Conservation (phyloP, 495 filamentous ascomycete species). For the Tetracladium marchalianum region DNA sequence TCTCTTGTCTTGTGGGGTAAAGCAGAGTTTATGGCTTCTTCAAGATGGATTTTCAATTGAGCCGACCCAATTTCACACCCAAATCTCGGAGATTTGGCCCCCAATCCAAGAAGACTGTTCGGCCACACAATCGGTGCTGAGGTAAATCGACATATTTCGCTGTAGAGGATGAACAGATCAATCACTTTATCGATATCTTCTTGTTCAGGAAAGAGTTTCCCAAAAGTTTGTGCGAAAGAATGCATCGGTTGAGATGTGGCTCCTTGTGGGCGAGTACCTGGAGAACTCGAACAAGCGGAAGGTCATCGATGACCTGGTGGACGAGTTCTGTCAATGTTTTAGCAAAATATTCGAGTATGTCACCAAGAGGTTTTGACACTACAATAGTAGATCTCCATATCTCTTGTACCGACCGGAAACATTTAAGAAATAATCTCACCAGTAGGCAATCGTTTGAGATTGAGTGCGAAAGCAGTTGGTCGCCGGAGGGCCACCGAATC, state of each 20-base stretch:
- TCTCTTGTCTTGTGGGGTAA: too few relatives aligned
- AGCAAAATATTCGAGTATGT: too few relatives aligned
- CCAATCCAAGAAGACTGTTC: background rate
- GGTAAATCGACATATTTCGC: slow-evolving; percentile 1
- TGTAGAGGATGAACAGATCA: slow-evolving; percentile 4
- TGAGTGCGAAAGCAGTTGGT: too few relatives aligned
- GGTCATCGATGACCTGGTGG: slow-evolving; percentile 4
- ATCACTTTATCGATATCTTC: background rate
- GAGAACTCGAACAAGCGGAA: slow-evolving; percentile 1
- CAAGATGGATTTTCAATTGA: background rate
- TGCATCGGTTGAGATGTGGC: slow-evolving; percentile 1
- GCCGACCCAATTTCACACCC: background rate
- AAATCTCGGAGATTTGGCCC: too few relatives aligned
- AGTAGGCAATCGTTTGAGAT: too few relatives aligned
- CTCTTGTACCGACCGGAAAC: too few relatives aligned
- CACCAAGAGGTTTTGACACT: too few relatives aligned
- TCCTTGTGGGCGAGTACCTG: slow-evolving; percentile 4
- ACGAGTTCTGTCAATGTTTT: background rate
- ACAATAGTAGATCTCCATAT: too few relatives aligned
- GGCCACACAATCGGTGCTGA: background rate
- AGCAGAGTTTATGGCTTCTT: background rate
- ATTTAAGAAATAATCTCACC: too few relatives aligned
- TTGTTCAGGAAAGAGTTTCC: background rate
- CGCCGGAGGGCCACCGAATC: too few relatives aligned
- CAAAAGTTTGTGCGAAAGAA: background rate